Evolutionary conservation across 73 alveolate species (phyloP).

Genomic region (Tetrahymena borealis): DNA sequence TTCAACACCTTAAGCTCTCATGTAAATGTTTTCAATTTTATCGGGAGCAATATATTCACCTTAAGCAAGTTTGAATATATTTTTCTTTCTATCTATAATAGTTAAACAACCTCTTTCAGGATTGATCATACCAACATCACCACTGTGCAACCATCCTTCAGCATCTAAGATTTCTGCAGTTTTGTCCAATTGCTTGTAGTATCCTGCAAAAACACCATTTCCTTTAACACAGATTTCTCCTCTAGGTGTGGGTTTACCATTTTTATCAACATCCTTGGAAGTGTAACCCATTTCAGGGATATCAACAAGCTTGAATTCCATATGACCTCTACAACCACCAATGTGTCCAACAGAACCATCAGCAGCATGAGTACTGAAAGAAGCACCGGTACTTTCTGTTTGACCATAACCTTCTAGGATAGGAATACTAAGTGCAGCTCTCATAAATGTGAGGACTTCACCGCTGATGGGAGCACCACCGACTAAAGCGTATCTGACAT

Average conservation of each 20-base stretch:
- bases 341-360: constrained; percentile 79
- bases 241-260: constrained; percentile 70
- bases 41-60: constrained; percentile 99
- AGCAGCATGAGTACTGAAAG: constrained; percentile 43
- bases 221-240: constrained; percentile 97
- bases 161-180: constrained; percentile 72
- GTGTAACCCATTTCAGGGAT: constrained; percentile 84
- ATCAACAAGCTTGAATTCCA: constrained; percentile 85
- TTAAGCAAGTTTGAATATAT: constrained; percentile 87
- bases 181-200: constrained; percentile 61
- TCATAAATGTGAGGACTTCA: constrained; percentile 70
- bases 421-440: constrained; percentile 62
- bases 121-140: constrained; percentile 75
- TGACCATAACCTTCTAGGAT: constrained; percentile 88
- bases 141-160: constrained; percentile 90
- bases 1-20: constrained; percentile 56
- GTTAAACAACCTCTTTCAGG: constrained; percentile 78
- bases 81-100: constrained; percentile 96
- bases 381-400: constrained; percentile 86
- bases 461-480: constrained; percentile 93
- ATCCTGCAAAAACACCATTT: constrained; percentile 72
- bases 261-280: constrained; percentile 57
- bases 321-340: constrained; percentile 78
- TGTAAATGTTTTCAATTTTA: constrained; percentile 77
- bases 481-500: constrained; percentile 67